Percentiles rank a stretch among this genome's conserved stretches.
Evolutionary conservation across 257 asterid genomes (phyloP).

Genomic region (Coffea canephora): DNA sequence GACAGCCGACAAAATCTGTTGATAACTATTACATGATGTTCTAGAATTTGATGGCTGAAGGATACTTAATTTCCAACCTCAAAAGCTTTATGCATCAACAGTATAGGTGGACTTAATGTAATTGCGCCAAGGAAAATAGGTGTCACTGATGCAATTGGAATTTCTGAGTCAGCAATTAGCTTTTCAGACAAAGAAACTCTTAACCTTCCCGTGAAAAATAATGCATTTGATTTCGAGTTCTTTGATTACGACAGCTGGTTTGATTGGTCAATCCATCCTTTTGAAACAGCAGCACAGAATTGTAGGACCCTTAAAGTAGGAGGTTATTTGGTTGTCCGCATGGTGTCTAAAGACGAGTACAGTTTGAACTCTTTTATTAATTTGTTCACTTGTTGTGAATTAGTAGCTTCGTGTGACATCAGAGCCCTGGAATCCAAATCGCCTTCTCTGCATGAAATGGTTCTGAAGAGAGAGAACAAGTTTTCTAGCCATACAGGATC

Average conservation of each 20-base stretch:
- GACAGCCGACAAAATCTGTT: not conserved
- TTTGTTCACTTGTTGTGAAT: constrained; percentile 13
- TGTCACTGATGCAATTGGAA: constrained; percentile 3
- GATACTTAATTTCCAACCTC: constrained; percentile 2
- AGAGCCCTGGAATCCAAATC: not conserved
- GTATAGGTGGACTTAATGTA: constrained; percentile 2
- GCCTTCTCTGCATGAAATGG: not conserved
- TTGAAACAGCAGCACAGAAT: constrained; percentile 2
- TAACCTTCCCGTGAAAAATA: not conserved
- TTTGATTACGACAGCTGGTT: constrained; percentile 2
- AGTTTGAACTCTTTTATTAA: constrained; percentile 20
- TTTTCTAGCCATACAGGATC: too few relatives aligned
- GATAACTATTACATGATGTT: constrained; percentile 1
- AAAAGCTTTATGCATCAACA: constrained; percentile 14
- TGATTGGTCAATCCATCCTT: not conserved
- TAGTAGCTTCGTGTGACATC: not conserved
- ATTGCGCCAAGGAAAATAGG: constrained; percentile 9
- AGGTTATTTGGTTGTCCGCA: constrained; percentile 16
- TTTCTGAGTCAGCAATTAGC: not conserved
- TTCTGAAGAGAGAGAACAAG: constrained; percentile 13
- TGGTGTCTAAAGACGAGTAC: constrained; percentile 11
- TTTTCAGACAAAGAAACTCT: not conserved
- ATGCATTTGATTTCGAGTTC: constrained; percentile 16
- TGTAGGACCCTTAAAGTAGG: constrained; percentile 19
- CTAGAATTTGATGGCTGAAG: constrained; percentile 2